Conservation (phyloP, 2,329 filamentous ascomycete species). For the Trichophyton mentagrophytes region DNA sequence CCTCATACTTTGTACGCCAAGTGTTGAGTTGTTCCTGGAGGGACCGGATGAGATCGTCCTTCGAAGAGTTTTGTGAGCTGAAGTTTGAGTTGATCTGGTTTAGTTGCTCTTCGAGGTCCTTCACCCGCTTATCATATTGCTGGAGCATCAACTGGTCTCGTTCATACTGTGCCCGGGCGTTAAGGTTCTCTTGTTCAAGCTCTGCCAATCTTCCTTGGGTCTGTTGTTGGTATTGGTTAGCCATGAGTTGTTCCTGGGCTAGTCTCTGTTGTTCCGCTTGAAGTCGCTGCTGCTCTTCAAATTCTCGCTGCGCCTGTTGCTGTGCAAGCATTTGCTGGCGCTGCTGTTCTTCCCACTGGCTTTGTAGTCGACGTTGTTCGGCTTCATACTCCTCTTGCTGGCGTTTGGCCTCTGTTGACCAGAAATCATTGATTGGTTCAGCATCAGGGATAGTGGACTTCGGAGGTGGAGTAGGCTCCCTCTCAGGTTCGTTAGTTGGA, state of each 20-base stretch:
- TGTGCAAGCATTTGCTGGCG: slow-evolving; percentile 70
- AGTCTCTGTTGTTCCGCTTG: slow-evolving; percentile 80
- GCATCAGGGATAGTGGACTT: slow-evolving; percentile 59
- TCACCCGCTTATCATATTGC: slow-evolving; percentile 90
- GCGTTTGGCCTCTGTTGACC: slow-evolving; percentile 81
- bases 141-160: slow-evolving; percentile 94
- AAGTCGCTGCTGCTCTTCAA: slow-evolving; percentile 83
- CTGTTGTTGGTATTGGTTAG: slow-evolving; percentile 82
- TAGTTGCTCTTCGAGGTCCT: slow-evolving; percentile 80
- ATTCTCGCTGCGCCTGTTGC: slow-evolving; percentile 80
- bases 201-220: slow-evolving; percentile 93
- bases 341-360: slow-evolving; percentile 72
- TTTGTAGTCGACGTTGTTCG: slow-evolving; percentile 77
- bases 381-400: slow-evolving; percentile 93
- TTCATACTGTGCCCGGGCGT: slow-evolving; percentile 88
- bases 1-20: slow-evolving; percentile 94
- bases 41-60: slow-evolving; percentile 85
- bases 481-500: slow-evolving; percentile 56
- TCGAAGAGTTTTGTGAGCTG: slow-evolving; percentile 72
- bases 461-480: slow-evolving; percentile 54
- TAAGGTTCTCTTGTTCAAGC: slow-evolving; percentile 86
- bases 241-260: slow-evolving; percentile 78
- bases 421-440: slow-evolving; percentile 93
- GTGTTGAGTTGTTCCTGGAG: slow-evolving; percentile 96
- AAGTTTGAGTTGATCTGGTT: slow-evolving; percentile 68